These are phyloP conservation scores for Yarrowia bubula DNA, from an alignment of 805 yeast species.

Conservation along the genomic window DNA sequence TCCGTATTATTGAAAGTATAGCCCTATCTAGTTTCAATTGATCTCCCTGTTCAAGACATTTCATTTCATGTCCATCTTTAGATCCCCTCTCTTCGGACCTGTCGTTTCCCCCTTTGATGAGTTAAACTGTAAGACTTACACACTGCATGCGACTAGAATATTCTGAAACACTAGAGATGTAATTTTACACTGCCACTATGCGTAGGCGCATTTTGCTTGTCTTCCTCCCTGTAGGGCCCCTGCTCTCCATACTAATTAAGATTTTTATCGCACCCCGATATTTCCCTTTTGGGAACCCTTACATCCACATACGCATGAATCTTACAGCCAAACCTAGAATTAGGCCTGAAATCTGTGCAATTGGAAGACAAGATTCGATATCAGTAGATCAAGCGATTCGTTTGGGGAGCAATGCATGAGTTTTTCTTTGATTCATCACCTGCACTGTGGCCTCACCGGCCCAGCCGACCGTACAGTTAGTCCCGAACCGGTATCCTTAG, in stretches of 20 bases:
- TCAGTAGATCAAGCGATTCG: not conserved
- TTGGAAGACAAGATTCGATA: not conserved
- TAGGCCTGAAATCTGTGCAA: not conserved
- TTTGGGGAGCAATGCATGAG: not conserved
- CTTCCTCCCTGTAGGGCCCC: not conserved
- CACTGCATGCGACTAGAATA: not conserved
- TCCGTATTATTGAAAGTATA: no score
- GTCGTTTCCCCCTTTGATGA: not conserved
- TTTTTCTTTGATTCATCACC: no score
- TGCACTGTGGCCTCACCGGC: not conserved
- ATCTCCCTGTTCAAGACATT: no score
- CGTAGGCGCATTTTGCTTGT: not conserved
- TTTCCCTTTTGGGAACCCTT: not conserved
- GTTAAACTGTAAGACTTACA: no score
- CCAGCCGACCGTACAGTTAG: no score
- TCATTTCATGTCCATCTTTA: not conserved
- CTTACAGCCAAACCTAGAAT: not conserved
- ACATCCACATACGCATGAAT: conserved; percentile 4
- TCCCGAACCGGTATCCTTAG: no score
- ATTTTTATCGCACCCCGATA: not conserved
- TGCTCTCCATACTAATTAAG: not conserved
- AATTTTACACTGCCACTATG: not conserved
- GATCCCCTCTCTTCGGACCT: not conserved
- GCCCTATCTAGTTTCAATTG: no score
- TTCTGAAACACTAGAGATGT: not conserved